Base-by-base conservation (phyloP, 106 monocot species). In the Agapanthus africanus region DNA sequence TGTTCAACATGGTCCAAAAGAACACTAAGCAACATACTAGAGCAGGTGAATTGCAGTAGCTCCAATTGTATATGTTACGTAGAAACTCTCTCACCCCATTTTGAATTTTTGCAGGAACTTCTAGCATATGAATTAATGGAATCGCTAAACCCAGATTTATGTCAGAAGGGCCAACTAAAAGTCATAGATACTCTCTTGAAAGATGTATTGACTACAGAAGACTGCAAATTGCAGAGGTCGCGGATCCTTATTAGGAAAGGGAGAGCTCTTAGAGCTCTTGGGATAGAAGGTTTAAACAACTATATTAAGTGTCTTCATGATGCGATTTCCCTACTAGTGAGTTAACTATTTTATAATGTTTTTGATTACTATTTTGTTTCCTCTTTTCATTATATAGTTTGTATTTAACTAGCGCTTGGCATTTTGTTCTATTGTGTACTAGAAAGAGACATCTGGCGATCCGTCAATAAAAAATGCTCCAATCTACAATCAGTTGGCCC, bases 241-340 rank as follows among this genome's bases (percentile, higher is more conserved):
- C 81, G 71, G 39, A 31, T 85, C 54, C 77, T 91, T 72, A 52
- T 91, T 51, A 78, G 68, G 18, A 91, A 85, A 81, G 91, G 79
- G 68, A 73, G 72, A 34, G 40, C 30, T 59, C 67, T 88, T 72
- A 85, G 91, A 78, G 70, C 66, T 74, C 40, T 59, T 73, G 91
- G 94, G 59, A 19, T 69, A 59, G 77, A 88, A 59, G 75, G 72
- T 30, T 74, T 95, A 64, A 72, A 30, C 7, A 70, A 39, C 64
- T 95, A 74, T 71, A 62, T 91, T 26, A 77, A 87, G 42, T 79
- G 81, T 65, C 76, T 95, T 7, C 73, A 67, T 79, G 85, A 85
- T 47, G 94, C 94, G 36, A 83, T 95, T 69, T 71, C 76, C 50
- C 71, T 87, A 49, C 79, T 91, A 49, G 94, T 95, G 46, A 75